Evolutionary conservation across 805 yeast genomes (phyloP).

Genomic region (Candida nemodendra): DNA sequence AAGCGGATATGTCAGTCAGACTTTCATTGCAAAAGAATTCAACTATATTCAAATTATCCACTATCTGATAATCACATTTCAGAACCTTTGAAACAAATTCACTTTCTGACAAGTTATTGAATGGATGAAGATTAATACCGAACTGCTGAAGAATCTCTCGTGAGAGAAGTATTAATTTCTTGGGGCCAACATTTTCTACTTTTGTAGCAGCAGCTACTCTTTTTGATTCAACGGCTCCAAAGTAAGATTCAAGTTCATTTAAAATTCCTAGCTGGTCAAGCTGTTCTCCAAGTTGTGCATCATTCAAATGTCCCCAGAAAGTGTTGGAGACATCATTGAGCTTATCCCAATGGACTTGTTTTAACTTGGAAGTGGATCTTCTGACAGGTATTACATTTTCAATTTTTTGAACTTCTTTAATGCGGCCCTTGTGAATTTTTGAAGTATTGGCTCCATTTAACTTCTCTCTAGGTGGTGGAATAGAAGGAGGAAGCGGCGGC

Average conservation of each 20-base stretch:
- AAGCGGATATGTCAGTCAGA: slow-evolving; percentile 56
- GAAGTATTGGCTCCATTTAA: neutral
- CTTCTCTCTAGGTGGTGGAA: slow-evolving; percentile 3
- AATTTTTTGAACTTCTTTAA: neutral
- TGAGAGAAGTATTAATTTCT: slow-evolving; percentile 56
- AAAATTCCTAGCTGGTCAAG: slow-evolving; percentile 61
- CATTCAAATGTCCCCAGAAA: slow-evolving; percentile 56
- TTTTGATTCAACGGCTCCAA: slow-evolving; percentile 41
- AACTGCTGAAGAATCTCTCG: slow-evolving; percentile 77
- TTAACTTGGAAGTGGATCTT: slow-evolving; percentile 44
- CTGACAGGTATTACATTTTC: slow-evolving; percentile 6
- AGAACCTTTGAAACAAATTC: slow-evolving; percentile 56
- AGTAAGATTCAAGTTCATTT: slow-evolving; percentile 59
- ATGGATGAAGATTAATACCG: slow-evolving; percentile 73
- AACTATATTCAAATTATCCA: slow-evolving; percentile 54
- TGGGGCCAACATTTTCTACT: slow-evolving; percentile 40
- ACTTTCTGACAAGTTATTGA: slow-evolving; percentile 49
- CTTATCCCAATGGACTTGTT: slow-evolving; percentile 84
- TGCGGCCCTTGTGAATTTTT: neutral
- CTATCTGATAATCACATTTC: slow-evolving; percentile 55
- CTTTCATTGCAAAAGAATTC: slow-evolving; percentile 73
- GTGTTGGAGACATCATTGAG: slow-evolving; percentile 57
- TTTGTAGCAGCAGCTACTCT: slow-evolving; percentile 28
- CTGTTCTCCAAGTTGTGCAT: slow-evolving; percentile 44
- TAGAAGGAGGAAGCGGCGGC: slow-evolving; percentile 29